A percentile compares a stretch with the other conserved stretches of the same genome.
Evolutionary conservation across 2,329 filamentous ascomycete species (phyloP).

Genomic region (Xylariaceae sp.): DNA sequence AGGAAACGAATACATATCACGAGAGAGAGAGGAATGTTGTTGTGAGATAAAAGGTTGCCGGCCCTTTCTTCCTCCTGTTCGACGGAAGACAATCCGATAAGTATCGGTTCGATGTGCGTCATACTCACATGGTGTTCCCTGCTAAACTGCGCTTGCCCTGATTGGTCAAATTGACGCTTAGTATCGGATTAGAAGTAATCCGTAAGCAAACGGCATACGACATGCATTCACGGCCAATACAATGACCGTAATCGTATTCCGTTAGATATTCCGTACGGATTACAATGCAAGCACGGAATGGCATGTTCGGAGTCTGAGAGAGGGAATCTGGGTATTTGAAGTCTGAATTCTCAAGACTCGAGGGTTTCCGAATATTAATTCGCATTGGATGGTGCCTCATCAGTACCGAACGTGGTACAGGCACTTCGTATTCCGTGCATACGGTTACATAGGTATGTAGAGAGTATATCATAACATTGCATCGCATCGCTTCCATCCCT

Average conservation of each 20-base stretch:
- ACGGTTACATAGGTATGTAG: neutral
- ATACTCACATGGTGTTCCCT: neutral
- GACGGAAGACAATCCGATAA: neutral
- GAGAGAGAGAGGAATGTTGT: neutral
- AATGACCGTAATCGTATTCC: neutral
- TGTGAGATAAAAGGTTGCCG: neutral
- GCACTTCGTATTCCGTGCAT: neutral
- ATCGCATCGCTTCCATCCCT: neutral
- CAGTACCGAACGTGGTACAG: neutral
- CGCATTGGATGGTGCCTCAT: neutral
- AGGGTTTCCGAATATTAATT: neutral
- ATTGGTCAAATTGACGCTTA: conserved; percentile 5
- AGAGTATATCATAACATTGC: neutral
- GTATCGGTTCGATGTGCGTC: neutral
- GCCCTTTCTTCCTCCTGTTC: no score
- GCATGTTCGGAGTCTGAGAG: no score
- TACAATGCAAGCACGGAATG: no score
- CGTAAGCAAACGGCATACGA: no score
- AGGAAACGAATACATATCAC: conserved; percentile 2
- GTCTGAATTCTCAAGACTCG: neutral
- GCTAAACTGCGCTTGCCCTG: neutral
- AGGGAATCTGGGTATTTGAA: neutral
- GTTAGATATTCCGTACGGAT: no score
- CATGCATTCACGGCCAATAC: neutral
- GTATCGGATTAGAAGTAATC: neutral